Conservation (phyloP, 208 protist genomes). For the Acanthamoeba divionensis region DNA sequence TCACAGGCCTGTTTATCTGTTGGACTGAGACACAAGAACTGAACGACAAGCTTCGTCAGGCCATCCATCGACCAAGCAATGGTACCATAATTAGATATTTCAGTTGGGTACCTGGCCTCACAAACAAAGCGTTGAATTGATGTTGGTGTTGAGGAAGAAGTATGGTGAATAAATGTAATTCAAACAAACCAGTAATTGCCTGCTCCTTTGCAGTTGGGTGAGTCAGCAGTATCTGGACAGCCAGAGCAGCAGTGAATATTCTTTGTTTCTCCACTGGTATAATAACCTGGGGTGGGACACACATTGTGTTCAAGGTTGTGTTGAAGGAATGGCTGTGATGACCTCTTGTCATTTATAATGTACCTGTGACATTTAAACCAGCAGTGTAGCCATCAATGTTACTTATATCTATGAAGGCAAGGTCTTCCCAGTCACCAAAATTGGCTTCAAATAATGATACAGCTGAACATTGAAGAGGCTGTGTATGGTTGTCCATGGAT, state of each 20-base stretch:
- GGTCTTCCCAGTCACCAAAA: not conserved
- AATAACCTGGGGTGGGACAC: not conserved
- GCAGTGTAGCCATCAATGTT: slow-evolving; percentile 47
- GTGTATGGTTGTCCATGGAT: too few relatives aligned
- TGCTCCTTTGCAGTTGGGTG: slow-evolving; percentile 1
- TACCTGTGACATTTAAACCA: slow-evolving; percentile 8
- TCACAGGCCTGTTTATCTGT: not conserved
- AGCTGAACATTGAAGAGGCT: not conserved
- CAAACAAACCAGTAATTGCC: slow-evolving; percentile 28
- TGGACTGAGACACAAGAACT: not conserved
- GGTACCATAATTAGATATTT: not conserved
- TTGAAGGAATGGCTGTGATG: too few relatives aligned
- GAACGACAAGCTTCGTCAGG: not conserved
- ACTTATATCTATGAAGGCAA: slow-evolving; percentile 1
- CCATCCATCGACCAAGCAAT: not conserved
- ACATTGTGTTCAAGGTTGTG: too few relatives aligned
- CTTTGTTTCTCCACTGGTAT: not conserved
- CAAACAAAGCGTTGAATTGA: too few relatives aligned
- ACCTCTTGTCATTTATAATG: too few relatives aligned
- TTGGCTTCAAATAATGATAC: slow-evolving; percentile 1
- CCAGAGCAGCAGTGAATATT: slow-evolving; percentile 39
- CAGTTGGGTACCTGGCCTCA: not conserved
- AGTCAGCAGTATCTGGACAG: slow-evolving; percentile 14
- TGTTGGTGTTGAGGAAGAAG: too few relatives aligned
- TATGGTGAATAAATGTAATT: too few relatives aligned